A percentile compares a stretch with the other conserved stretches of the same genome.
Conservation (phyloP, 306 rosid species). For the Cicer judaicum region DNA sequence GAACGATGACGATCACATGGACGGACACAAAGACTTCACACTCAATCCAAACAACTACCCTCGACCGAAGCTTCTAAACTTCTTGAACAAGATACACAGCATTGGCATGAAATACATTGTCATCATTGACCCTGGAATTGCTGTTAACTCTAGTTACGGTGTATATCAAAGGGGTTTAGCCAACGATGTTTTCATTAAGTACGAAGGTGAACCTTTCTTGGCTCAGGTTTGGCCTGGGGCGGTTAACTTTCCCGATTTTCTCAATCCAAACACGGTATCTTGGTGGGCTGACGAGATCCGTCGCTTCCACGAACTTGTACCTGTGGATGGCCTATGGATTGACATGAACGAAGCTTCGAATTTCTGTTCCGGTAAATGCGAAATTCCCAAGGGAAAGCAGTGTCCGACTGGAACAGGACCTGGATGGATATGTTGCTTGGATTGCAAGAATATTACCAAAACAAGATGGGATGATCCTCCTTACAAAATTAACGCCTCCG, state of each 20-base stretch:
- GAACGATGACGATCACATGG: constrained; percentile 99
- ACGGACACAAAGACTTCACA: constrained; percentile 83
- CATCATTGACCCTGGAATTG: constrained; percentile 89
- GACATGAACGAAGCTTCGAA: constrained; percentile 96
- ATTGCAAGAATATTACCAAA: constrained; percentile 85
- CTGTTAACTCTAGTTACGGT: constrained; percentile 73
- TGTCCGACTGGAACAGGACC: constrained; percentile 83
- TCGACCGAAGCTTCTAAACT: constrained; percentile 81
- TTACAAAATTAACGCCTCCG: constrained; percentile 93
- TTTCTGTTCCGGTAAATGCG: constrained; percentile 91
- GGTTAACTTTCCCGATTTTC: constrained; percentile 92
- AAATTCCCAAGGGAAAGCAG: constrained; percentile 65
- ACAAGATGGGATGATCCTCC: constrained; percentile 98
- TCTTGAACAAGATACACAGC: constrained; percentile 79
- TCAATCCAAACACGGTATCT: constrained; percentile 80
- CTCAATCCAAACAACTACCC: constrained; percentile 72
- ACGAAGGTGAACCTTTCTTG: constrained; percentile 79
- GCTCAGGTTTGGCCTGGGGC: constrained; percentile 99
- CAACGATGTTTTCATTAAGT: constrained; percentile 87
- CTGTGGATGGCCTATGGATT: constrained; percentile 95
- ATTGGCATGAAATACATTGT: constrained; percentile 93
- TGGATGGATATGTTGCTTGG: constrained; percentile 91
- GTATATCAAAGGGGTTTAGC: constrained; percentile 78
- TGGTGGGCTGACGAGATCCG: constrained; percentile 96
- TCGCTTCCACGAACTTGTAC: constrained; percentile 94